Percentiles rank a stretch among this genome's conserved stretches.
These are phyloP conservation scores for Coemansia sp. DNA, from an alignment of 192 early-diverging fungal species.

Conservation along the genomic window DNA sequence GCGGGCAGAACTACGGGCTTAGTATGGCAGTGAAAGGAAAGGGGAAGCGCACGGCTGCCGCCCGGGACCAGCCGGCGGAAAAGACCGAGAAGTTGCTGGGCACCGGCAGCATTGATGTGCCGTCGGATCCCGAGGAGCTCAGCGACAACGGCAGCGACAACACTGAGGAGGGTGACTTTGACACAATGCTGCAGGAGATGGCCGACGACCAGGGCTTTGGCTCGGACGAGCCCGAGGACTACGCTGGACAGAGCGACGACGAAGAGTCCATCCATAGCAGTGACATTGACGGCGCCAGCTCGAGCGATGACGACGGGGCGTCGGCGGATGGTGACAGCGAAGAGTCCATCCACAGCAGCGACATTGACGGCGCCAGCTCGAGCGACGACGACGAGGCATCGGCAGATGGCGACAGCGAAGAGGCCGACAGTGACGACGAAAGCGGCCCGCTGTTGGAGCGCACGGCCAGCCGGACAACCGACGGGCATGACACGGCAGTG, in stretches of 20 bases:
- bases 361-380: slow-evolving; percentile 54
- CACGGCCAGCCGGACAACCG: slow-evolving; percentile 44
- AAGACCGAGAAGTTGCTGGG: slow-evolving; percentile 15
- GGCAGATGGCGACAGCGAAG: slow-evolving; percentile 44
- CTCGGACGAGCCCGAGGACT: slow-evolving; percentile 51
- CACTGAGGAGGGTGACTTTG: slow-evolving; percentile 40
- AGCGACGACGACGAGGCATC: slow-evolving; percentile 50
- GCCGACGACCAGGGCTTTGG: slow-evolving; percentile 47
- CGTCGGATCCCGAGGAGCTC: slow-evolving; percentile 27
- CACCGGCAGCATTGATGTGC: slow-evolving; percentile 21
- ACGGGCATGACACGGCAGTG: slow-evolving; percentile 44
- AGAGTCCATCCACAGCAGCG: slow-evolving; percentile 39
- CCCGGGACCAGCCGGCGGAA: slow-evolving; percentile 16
- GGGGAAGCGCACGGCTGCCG: slow-evolving; percentile 26
- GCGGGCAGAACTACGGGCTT: not conserved
- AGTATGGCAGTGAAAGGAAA: slow-evolving; percentile 18
- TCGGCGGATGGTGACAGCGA: slow-evolving; percentile 24
- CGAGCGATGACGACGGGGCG: slow-evolving; percentile 48
- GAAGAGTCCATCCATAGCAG: slow-evolving; percentile 40
- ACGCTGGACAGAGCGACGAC: slow-evolving; percentile 9
- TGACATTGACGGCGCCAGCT: slow-evolving; percentile 54
- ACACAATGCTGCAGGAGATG: slow-evolving; percentile 26
- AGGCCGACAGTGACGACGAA: slow-evolving; percentile 15
- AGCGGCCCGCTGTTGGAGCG: slow-evolving; percentile 34
- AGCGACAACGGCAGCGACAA: slow-evolving; percentile 13